These are phyloP conservation scores for Lachnellula hyalina DNA, from an alignment of 2,329 filamentous ascomycete species.

Conservation along the genomic window DNA sequence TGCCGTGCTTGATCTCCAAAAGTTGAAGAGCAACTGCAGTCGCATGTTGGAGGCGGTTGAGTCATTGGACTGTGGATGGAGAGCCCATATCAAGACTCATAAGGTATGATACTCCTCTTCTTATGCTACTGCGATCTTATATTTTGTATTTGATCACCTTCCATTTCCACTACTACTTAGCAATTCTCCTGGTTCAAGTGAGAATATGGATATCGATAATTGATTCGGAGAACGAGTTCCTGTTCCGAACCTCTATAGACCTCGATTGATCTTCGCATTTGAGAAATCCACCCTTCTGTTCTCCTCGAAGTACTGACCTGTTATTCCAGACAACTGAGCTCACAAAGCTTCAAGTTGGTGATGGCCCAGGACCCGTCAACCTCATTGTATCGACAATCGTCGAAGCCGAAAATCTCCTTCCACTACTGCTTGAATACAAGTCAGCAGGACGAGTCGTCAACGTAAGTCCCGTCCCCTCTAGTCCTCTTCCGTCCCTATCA, in stretches of 20 bases:
- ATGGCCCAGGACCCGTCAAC: conserved; percentile 39
- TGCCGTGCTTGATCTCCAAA: conserved; percentile 61
- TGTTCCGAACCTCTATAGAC: background rate
- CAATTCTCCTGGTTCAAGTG: too few relatives aligned
- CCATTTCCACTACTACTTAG: too few relatives aligned
- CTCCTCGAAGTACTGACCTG: conserved; percentile 3
- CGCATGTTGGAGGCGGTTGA: conserved; percentile 63
- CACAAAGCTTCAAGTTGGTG: conserved; percentile 64
- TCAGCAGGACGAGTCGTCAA: conserved; percentile 50
- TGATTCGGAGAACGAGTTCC: background rate
- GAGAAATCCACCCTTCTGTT: background rate
- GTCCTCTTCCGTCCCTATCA: background rate
- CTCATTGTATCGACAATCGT: conserved; percentile 70
- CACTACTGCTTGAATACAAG: conserved; percentile 55
- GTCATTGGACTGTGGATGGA: conserved; percentile 58
- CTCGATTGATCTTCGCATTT: background rate
- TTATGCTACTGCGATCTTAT: too few relatives aligned
- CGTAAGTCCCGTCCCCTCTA: conserved; percentile 36
- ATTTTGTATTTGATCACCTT: too few relatives aligned
- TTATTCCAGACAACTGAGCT: conserved; percentile 56
- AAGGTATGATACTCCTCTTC: conserved; percentile 47
- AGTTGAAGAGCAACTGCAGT: conserved; percentile 61
- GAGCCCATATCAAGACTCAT: conserved; percentile 79
- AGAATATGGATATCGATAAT: background rate
- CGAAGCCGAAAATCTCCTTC: conserved; percentile 64